These are phyloP conservation scores for Kondoa subrosea DNA, from an alignment of 768 basidiomycete species.

Conservation along the genomic window DNA sequence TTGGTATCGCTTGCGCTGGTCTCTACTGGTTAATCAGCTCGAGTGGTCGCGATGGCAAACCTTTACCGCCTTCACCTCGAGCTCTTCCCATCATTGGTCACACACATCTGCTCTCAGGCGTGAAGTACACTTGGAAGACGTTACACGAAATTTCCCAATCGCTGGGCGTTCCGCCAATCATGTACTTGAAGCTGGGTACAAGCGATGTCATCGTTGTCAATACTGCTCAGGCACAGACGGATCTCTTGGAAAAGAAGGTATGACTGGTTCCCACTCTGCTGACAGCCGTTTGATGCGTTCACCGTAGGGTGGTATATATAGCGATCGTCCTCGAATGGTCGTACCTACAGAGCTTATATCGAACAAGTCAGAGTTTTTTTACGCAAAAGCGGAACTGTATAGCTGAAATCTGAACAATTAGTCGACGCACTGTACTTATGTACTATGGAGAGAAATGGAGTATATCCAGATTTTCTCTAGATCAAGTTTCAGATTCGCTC, in stretches of 20 bases:
- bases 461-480: background rate
- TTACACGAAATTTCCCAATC: background rate
- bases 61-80: constrained; percentile 2
- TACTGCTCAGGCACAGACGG: constrained; percentile 3
- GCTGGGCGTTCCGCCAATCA: background rate
- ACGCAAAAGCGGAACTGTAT: background rate
- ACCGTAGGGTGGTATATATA: no score
- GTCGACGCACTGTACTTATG: constrained; percentile 7
- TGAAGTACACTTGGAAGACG: constrained; percentile 9
- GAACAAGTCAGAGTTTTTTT: background rate
- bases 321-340: constrained; percentile 13
- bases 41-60: background rate
- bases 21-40: background rate
- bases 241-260: constrained; percentile 12
- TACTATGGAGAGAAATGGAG: constrained; percentile 9
- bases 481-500: no score
- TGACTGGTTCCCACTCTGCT: no score
- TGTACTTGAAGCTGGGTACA: constrained; percentile 12
- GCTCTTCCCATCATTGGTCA: constrained; percentile 10
- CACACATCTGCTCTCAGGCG: background rate
- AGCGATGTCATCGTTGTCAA: constrained; percentile 9
- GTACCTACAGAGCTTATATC: constrained; percentile 14
- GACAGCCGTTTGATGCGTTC: no score
- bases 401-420: background rate
- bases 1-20: background rate